phyloP scores from a whole-genome alignment of 208 protist species.

The Leishmania tropica region DNA sequence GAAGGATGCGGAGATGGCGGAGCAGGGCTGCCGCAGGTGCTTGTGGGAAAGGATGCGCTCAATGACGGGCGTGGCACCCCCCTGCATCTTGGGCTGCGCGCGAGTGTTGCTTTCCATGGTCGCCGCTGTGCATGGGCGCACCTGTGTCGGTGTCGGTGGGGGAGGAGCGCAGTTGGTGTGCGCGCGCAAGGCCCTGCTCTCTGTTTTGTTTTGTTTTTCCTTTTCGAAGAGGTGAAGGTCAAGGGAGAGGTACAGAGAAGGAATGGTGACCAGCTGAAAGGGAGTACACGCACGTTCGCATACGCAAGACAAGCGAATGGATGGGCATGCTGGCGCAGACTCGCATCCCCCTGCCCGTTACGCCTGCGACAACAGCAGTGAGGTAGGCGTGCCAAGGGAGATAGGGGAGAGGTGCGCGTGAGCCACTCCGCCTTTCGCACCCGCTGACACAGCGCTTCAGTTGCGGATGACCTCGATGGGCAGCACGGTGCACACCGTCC shows the following conservation, averaged over 20 bases:
- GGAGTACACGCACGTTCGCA: background rate
- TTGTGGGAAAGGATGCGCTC: constrained; percentile 21
- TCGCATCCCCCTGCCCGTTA: background rate
- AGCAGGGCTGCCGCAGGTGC: constrained; percentile 1
- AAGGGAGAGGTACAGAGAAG: background rate
- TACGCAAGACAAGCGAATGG: background rate
- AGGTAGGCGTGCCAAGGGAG: background rate
- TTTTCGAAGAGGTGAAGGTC: background rate
- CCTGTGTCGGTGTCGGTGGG: background rate
- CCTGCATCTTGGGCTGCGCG: constrained; percentile 8
- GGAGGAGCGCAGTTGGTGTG: background rate
- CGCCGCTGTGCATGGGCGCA: background rate
- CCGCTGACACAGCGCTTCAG: background rate
- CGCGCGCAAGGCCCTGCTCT: background rate
- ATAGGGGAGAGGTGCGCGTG: background rate
- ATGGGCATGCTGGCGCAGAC: background rate
- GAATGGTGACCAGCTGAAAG: background rate
- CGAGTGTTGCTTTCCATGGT: constrained; percentile 19
- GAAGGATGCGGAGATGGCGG: constrained; percentile 20
- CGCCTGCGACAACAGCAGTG: background rate
- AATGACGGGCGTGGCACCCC: constrained; percentile 28
- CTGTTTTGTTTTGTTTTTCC: background rate
- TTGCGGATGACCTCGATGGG: background rate
- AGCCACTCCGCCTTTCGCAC: background rate
- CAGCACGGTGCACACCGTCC: background rate